Evolutionary conservation across 2,329 filamentous ascomycete species (phyloP).

Genomic region (Pezicula carpinea): DNA sequence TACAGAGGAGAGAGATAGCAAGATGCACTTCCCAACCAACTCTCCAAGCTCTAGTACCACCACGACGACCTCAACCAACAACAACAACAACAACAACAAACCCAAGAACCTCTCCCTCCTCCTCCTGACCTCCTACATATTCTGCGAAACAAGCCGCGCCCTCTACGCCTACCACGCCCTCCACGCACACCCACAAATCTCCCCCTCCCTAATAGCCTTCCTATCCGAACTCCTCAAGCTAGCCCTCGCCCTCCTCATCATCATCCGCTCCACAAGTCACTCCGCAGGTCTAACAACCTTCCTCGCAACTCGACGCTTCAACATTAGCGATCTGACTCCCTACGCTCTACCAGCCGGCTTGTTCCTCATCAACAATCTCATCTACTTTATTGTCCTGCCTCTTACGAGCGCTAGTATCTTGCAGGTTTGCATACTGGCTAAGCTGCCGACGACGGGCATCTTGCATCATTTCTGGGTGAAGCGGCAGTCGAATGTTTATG

Average conservation of each 20-base stretch:
- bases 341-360: slow-evolving; percentile 17
- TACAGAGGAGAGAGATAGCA: too few species aligned
- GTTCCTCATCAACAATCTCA: slow-evolving; percentile 18
- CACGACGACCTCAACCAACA: too few species aligned
- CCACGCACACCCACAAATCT: slow-evolving; percentile 14
- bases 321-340: slow-evolving; percentile 8
- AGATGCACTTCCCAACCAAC: too few species aligned
- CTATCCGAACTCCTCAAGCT: slow-evolving; percentile 18
- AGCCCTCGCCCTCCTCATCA: slow-evolving; percentile 9
- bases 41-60: slow-evolving; percentile 4
- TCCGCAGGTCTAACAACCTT: not conserved
- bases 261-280: slow-evolving; percentile 5
- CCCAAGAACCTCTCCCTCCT: slow-evolving; percentile 1
- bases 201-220: slow-evolving; percentile 12
- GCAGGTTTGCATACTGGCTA: slow-evolving; percentile 18
- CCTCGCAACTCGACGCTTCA: not conserved
- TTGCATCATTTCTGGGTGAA: slow-evolving; percentile 19
- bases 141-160: slow-evolving; percentile 17
- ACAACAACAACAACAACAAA: slow-evolving; percentile 2
- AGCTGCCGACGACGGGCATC: slow-evolving; percentile 18
- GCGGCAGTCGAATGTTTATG: slow-evolving; percentile 12
- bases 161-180: slow-evolving; percentile 20
- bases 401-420: slow-evolving; percentile 16
- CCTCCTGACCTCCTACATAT: slow-evolving; percentile 9
- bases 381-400: slow-evolving; percentile 19